Evolutionary conservation across 108 stramenopile species (phyloP), one percentile per base, ranked within the genome.

Genomic region (Aurantiochytrium sp.): DNA sequence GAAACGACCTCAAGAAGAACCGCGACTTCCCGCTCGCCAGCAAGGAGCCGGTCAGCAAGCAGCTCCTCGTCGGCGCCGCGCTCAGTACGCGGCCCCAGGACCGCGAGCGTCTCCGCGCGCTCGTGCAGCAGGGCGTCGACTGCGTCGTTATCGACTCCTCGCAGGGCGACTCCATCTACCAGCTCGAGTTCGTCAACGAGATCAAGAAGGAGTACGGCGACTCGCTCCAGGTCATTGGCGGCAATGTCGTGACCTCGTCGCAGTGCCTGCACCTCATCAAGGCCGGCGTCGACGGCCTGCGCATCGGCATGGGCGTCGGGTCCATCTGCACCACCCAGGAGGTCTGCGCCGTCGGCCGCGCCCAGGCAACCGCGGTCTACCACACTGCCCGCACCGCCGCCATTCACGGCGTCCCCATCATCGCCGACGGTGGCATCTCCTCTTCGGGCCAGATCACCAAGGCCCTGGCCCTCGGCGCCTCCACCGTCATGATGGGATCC

Each of bases 301-400:
- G 99, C n/a, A 98, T 99, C 21, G 99, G 99, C 68, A 99, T 99
- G 99, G 99, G 99, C 54, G 96, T 98, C 52, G 99, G 99, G 73
- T 97, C 96, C 55, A 99, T 99, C 86, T 99, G 99, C 88, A 99
- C 99, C 48, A 99, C 99, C 4, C 99, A 99, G 91, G 99, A 99
- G 93, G 97, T 99, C 27, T 96, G 98, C 90, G 99, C 99, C 19
- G 97, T 98, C 27, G 99, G 99, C 4, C 96, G 99, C 86, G 98
- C 99, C 10, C 98, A 99, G 91, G 98, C 97, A 6, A 97, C 97
- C 37, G 97, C 99, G 8, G 98, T 99, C 12, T 99, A 96, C 91
- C 96, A 98, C 90, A 97, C 97, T n/a, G 92, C 97, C 54, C 95
- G 95, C 85, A 95, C 97, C 87, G 97, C 98, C 21, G 96, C 95